A percentile compares a stretch with the other conserved stretches of the same genome.
Evolutionary conservation across 306 rosid species (phyloP).

Genomic region (Luffa acutangula): DNA sequence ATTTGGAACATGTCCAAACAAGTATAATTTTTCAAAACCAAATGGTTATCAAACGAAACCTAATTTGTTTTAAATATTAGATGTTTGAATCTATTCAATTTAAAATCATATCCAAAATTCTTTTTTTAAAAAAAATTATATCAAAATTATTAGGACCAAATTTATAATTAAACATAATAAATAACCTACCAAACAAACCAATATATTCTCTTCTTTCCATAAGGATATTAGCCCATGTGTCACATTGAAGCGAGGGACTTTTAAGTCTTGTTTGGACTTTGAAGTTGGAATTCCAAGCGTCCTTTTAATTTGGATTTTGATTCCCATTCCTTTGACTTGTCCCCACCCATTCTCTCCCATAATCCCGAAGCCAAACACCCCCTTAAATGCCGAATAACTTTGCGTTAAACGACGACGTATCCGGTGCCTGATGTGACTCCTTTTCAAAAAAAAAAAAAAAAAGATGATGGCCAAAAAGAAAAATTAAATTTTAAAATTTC

Average conservation of each 20-base stretch:
- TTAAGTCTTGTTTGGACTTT: background rate
- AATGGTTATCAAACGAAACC: too few species aligned
- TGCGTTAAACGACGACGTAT: background rate
- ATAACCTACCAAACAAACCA: too few species aligned
- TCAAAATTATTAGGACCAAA: too few species aligned
- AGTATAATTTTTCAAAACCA: too few species aligned
- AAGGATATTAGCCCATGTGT: too few species aligned
- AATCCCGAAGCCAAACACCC: background rate
- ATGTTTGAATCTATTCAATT: too few species aligned
- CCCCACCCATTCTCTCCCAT: background rate
- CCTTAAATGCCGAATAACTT: background rate
- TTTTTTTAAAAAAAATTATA: too few species aligned
- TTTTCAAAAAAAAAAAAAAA: background rate
- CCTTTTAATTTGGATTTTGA: background rate
- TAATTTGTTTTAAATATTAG: too few species aligned
- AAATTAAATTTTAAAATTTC: background rate
- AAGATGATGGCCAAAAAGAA: background rate
- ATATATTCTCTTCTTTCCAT: too few species aligned
- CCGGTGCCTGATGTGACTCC: background rate
- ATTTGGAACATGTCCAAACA: too few species aligned
- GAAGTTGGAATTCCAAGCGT: background rate
- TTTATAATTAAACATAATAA: too few species aligned
- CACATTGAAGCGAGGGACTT: background rate
- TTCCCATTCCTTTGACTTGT: background rate
- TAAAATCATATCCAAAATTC: too few species aligned